phyloP scores from a whole-genome alignment of 192 early-diverging fungal species.

The Gaertneriomyces sp. region DNA sequence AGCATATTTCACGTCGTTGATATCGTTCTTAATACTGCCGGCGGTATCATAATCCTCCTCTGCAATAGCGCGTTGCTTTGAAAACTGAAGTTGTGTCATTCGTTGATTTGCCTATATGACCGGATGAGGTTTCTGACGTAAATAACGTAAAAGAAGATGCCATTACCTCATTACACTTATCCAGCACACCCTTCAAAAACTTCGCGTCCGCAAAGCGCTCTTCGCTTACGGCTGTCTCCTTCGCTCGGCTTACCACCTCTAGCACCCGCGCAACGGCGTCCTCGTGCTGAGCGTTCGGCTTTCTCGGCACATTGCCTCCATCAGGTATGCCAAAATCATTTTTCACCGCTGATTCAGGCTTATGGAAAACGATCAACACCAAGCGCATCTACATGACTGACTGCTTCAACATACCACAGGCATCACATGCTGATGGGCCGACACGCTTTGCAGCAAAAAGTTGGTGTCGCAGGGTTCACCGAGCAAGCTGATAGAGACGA shows the following conservation, averaged over 20 bases:
- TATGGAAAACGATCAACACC: no score
- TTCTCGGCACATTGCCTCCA: no score
- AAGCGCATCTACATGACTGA: not conserved
- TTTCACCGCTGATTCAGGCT: no score
- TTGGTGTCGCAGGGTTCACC: constrained; percentile 43
- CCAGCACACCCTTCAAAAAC: constrained; percentile 51
- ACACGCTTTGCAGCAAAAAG: constrained; percentile 13
- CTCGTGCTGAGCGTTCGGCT: no score
- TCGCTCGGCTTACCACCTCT: not conserved
- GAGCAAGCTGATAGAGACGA: constrained; percentile 59
- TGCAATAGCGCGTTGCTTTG: constrained; percentile 59
- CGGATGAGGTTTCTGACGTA: constrained; percentile 5
- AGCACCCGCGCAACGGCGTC: not conserved
- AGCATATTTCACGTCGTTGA: constrained; percentile 3
- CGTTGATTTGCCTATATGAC: constrained; percentile 41
- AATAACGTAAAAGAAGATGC: constrained; percentile 14
- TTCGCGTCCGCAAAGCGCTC: constrained; percentile 67
- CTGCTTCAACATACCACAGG: constrained; percentile 22
- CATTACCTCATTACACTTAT: constrained; percentile 45
- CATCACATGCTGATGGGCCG: constrained; percentile 7
- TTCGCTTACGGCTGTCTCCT: constrained; percentile 29
- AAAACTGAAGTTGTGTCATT: constrained; percentile 48
- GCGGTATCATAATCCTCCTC: constrained; percentile 76
- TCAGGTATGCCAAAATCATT: no score
- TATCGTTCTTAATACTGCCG: constrained; percentile 62